phyloP scores from a whole-genome alignment of 345 rosid species.

The Eucalyptus microcorys region DNA sequence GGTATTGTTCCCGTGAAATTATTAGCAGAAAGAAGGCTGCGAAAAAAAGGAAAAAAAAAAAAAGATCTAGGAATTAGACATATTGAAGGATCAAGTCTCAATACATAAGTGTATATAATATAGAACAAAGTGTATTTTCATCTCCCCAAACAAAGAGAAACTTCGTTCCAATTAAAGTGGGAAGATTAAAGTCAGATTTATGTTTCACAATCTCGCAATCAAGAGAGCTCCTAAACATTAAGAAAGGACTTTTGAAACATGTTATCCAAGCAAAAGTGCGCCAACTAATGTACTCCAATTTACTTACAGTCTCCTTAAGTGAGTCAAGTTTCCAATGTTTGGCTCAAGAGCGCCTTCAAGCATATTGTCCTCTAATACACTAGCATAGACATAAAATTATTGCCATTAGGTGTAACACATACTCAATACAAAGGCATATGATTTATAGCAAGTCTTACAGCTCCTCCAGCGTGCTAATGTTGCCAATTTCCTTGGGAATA shows the following conservation, averaged over 20 bases:
- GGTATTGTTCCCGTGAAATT: slow-evolving; percentile 70
- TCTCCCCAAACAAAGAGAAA: background rate
- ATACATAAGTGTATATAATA: background rate
- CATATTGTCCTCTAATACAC: slow-evolving; percentile 55
- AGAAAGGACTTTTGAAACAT: background rate
- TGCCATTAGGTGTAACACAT: background rate
- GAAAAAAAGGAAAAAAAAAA: background rate
- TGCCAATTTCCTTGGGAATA: slow-evolving; percentile 50
- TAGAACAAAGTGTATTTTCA: background rate
- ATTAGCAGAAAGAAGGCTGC: slow-evolving; percentile 67
- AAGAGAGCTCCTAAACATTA: background rate
- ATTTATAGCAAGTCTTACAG: slow-evolving; percentile 33
- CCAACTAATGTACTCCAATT: background rate
- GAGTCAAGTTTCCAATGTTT: slow-evolving; percentile 48
- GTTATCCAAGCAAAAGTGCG: background rate
- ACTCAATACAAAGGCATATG: background rate
- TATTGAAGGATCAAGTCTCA: background rate
- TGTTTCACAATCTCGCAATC: background rate
- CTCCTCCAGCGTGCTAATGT: slow-evolving; percentile 29
- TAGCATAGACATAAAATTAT: background rate
- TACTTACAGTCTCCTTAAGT: slow-evolving; percentile 16
- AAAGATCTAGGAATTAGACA: background rate
- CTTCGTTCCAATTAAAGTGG: background rate
- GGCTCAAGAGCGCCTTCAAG: slow-evolving; percentile 53
- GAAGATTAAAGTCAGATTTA: background rate